These are phyloP conservation scores for Penicillium sp. DNA, from an alignment of 2,329 filamentous ascomycete species.

Conservation along the genomic window DNA sequence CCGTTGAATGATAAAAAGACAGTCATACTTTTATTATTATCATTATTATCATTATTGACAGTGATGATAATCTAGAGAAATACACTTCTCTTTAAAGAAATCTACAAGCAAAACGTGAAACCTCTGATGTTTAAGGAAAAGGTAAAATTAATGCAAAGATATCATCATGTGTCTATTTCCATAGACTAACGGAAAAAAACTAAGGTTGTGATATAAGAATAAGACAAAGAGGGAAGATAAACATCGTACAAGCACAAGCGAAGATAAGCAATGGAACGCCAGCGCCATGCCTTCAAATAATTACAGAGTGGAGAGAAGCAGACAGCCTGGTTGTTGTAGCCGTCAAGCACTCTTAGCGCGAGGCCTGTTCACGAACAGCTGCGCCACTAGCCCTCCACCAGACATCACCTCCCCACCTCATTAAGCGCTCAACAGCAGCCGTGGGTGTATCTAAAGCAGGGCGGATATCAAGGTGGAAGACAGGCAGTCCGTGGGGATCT, in stretches of 20 bases:
- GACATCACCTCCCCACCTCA: constrained; percentile 88
- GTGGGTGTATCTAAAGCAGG: constrained; percentile 81
- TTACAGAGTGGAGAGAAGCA: constrained; percentile 28
- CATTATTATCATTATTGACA: too few relatives aligned
- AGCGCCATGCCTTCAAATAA: constrained; percentile 25
- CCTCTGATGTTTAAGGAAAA: neutral
- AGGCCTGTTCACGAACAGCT: constrained; percentile 45
- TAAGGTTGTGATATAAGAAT: constrained; percentile 13
- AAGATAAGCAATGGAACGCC: constrained; percentile 25
- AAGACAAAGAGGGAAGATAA: constrained; percentile 12
- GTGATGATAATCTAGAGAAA: neutral
- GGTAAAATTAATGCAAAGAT: constrained; percentile 1
- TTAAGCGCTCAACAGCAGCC: constrained; percentile 74
- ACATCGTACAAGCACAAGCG: constrained; percentile 9
- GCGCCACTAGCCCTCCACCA: constrained; percentile 89
- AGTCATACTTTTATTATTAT: neutral
- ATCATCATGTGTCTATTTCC: constrained; percentile 11
- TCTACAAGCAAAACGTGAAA: neutral
- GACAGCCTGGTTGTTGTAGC: constrained; percentile 8
- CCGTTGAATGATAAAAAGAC: neutral
- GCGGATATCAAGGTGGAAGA: constrained; percentile 93
- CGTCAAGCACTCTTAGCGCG: neutral
- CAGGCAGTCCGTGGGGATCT: constrained; percentile 82
- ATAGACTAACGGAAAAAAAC: constrained; percentile 7
- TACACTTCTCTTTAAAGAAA: neutral